Percentiles rank a stretch among this genome's conserved stretches.
phyloP scores from a whole-genome alignment of 495 filamentous ascomycete genomes.

The Neurospora cerealis region DNA sequence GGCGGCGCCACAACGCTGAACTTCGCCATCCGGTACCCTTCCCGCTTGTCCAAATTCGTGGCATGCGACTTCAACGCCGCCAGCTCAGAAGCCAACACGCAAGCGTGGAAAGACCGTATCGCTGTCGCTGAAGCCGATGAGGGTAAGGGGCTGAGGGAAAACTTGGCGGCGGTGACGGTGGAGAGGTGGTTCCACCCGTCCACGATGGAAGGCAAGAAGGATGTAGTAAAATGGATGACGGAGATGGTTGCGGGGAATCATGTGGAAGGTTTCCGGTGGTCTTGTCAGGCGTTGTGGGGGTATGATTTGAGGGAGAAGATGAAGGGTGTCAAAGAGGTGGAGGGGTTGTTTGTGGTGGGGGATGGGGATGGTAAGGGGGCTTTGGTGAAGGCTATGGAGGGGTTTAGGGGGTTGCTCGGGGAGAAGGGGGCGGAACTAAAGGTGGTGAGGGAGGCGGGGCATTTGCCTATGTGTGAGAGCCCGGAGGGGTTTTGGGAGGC shows the following conservation, averaged over 20 bases:
- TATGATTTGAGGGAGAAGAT: slow-evolving; percentile 63
- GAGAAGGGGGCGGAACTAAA: slow-evolving; percentile 42
- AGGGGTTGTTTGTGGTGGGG: slow-evolving; percentile 58
- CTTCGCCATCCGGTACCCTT: slow-evolving; percentile 55
- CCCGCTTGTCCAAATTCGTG: slow-evolving; percentile 48
- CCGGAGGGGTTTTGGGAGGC: slow-evolving; percentile 53
- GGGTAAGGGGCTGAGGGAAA: slow-evolving; percentile 25
- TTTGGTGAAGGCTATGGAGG: slow-evolving; percentile 65
- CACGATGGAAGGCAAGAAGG: slow-evolving; percentile 40
- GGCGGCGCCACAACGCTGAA: slow-evolving; percentile 68
- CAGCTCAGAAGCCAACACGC: slow-evolving; percentile 56
- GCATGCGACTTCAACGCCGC: slow-evolving; percentile 70
- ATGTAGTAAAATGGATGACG: slow-evolving; percentile 39
- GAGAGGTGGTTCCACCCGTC: slow-evolving; percentile 63
- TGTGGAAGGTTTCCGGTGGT: slow-evolving; percentile 57
- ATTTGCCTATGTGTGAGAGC: slow-evolving; percentile 77
- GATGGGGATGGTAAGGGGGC: slow-evolving; percentile 57
- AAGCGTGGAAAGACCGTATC: slow-evolving; percentile 68
- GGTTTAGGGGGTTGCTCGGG: slow-evolving; percentile 51
- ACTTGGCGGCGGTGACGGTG: slow-evolving; percentile 58
- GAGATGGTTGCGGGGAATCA: slow-evolving; percentile 53
- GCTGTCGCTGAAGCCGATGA: slow-evolving; percentile 50
- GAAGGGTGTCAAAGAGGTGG: slow-evolving; percentile 41
- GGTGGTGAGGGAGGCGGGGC: slow-evolving; percentile 56
- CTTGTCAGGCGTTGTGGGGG: slow-evolving; percentile 62